Percentiles rank a stretch among this genome's conserved stretches.
phyloP scores from a whole-genome alignment of 805 yeast genomes.

The Metschnikowia colocasiae region DNA sequence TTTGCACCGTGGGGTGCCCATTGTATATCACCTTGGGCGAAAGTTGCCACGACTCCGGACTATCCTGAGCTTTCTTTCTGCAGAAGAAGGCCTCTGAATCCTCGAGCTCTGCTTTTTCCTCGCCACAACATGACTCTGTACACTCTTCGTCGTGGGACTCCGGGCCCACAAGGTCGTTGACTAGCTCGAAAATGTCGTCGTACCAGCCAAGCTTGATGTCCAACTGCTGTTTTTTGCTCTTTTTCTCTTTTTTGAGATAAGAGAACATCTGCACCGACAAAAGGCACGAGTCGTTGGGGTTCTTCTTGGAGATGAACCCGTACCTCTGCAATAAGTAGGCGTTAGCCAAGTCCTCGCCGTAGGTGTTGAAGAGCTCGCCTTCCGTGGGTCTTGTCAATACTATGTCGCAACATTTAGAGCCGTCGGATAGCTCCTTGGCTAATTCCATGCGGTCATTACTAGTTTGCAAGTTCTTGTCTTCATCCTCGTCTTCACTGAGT shows the following conservation, averaged over 20 bases:
- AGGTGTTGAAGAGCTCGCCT: constrained; percentile 73
- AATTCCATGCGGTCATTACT: constrained; percentile 26
- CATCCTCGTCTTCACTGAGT: constrained; percentile 20
- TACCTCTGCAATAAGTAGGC: constrained; percentile 66
- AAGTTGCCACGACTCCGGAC: constrained; percentile 43
- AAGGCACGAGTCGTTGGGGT: constrained; percentile 51
- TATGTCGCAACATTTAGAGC: constrained; percentile 66
- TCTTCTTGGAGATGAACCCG: constrained; percentile 62
- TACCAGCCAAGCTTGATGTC: constrained; percentile 47
- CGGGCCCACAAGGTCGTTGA: constrained; percentile 22
- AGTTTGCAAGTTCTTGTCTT: constrained; percentile 9
- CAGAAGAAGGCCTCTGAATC: constrained; percentile 13
- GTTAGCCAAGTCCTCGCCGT: constrained; percentile 68
- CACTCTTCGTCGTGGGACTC: constrained; percentile 18
- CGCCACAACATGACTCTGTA: constrained; percentile 16
- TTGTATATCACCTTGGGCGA: constrained; percentile 36
- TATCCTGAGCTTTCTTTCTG: constrained; percentile 1
- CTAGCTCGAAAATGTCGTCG: constrained; percentile 37
- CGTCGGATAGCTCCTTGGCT: constrained; percentile 32
- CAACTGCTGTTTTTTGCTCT: constrained; percentile 28
- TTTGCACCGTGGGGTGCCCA: constrained; percentile 45
- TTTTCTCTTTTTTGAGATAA: constrained; percentile 25
- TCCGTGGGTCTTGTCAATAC: constrained; percentile 40
- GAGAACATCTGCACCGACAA: constrained; percentile 50
- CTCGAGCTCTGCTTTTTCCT: constrained; percentile 19